Percentiles rank a stretch among this genome's conserved stretches.
These are phyloP conservation scores for Apostasia ramifera DNA, from an alignment of 106 monocot genomes.

Conservation along the genomic window DNA sequence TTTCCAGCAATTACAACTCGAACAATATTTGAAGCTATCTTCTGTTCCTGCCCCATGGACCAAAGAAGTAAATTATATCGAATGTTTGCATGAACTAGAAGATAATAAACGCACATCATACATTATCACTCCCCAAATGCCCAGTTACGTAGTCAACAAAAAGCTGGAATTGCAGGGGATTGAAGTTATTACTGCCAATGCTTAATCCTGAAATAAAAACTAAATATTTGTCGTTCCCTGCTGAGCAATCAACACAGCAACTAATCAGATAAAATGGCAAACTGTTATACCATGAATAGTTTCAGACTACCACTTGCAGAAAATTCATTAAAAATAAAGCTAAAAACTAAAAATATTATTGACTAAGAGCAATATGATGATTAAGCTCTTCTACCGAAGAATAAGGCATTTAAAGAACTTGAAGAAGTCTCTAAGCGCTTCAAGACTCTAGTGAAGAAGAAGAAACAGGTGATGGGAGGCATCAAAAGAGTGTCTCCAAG, in stretches of 20 bases:
- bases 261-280: too few relatives aligned
- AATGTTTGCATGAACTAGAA: neutral
- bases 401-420: too few relatives aligned
- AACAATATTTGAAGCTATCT: slow-evolving; percentile 74
- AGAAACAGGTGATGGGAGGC: too few relatives aligned
- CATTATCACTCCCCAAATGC: slow-evolving; percentile 90
- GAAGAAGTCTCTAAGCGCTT: too few relatives aligned
- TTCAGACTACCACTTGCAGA: too few relatives aligned
- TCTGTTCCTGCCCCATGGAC: slow-evolving; percentile 60
- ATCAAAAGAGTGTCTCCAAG: too few relatives aligned
- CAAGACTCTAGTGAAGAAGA: too few relatives aligned
- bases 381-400: too few relatives aligned
- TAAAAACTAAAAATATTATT: too few relatives aligned
- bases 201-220: slow-evolving; percentile 85
- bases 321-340: too few relatives aligned
- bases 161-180: slow-evolving; percentile 97
- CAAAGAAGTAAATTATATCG: neutral
- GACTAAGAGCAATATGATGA: too few relatives aligned
- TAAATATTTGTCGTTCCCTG: slow-evolving; percentile 91
- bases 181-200: slow-evolving; percentile 57
- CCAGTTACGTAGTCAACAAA: slow-evolving; percentile 93
- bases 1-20: slow-evolving; percentile 89
- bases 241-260: slow-evolving; percentile 11
- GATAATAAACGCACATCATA: slow-evolving; percentile 16
- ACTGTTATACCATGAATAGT: too few relatives aligned